Percentiles rank a stretch among this genome's conserved stretches.
These are phyloP conservation scores for Coleophoma crateriformis DNA, from an alignment of 2,329 filamentous ascomycete genomes.

Conservation along the genomic window DNA sequence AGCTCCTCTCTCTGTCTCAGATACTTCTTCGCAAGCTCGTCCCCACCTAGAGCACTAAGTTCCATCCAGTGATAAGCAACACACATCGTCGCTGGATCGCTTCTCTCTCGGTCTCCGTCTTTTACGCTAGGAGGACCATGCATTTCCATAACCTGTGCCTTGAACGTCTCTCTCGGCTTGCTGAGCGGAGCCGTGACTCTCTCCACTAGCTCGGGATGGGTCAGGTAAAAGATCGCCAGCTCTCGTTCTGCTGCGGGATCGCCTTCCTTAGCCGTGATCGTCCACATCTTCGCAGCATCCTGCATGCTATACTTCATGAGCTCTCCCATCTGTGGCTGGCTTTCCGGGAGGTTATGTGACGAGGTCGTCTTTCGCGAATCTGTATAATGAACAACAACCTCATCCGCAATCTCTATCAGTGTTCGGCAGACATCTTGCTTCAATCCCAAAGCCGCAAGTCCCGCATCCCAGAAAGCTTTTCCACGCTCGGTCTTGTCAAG, in stretches of 20 bases:
- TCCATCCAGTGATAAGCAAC: conserved; percentile 98
- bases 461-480: conserved; percentile 79
- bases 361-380: conserved; percentile 46
- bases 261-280: conserved; percentile 90
- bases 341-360: conserved; percentile 4
- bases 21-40: conserved; percentile 77
- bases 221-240: conserved; percentile 87
- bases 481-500: conserved; percentile 58
- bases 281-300: conserved; percentile 84
- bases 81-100: conserved; percentile 85
- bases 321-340: conserved; percentile 23
- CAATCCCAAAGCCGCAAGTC: conserved; percentile 79
- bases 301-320: conserved; percentile 63
- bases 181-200: conserved; percentile 79
- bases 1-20: conserved; percentile 54
- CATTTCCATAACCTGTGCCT: conserved; percentile 75
- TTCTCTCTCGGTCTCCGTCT: conserved; percentile 56
- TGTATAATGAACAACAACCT: conserved; percentile 63
- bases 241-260: conserved; percentile 86
- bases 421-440: conserved; percentile 85
- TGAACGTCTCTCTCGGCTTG: conserved; percentile 83
- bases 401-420: conserved; percentile 58
- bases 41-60: conserved; percentile 77
- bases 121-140: conserved; percentile 40
- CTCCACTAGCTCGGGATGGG: conserved; percentile 78